Evolutionary conservation across 1,139 yeast species (phyloP).

Genomic region (Magnusiomyces magnusii): DNA sequence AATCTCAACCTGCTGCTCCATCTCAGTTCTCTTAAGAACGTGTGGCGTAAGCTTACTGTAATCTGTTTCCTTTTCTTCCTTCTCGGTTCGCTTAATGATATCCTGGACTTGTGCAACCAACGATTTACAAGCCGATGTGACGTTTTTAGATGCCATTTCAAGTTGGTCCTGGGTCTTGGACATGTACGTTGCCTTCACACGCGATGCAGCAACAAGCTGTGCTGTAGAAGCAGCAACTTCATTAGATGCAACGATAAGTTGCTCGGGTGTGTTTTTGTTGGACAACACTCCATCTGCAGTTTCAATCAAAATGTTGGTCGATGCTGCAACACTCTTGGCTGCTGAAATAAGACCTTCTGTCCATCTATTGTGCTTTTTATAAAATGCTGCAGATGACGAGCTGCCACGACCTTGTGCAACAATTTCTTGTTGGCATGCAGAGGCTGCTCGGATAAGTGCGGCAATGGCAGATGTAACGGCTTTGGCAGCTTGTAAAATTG

Average conservation of each 20-base stretch:
- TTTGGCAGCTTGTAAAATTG: slow-evolving; percentile 69
- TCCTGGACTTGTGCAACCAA: slow-evolving; percentile 65
- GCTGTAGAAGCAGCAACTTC: slow-evolving; percentile 94
- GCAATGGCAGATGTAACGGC: slow-evolving; percentile 78
- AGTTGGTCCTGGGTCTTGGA: slow-evolving; percentile 71
- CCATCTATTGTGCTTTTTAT: slow-evolving; percentile 87
- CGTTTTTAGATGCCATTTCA: slow-evolving; percentile 62
- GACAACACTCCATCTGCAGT: slow-evolving; percentile 81
- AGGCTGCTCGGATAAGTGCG: slow-evolving; percentile 63
- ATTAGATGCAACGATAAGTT: slow-evolving; percentile 81
- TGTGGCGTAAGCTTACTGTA: slow-evolving; percentile 64
- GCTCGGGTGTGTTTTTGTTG: slow-evolving; percentile 61
- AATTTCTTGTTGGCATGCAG: slow-evolving; percentile 77
- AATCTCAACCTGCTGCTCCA: slow-evolving; percentile 93
- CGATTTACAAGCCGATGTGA: slow-evolving; percentile 64
- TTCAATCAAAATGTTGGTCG: slow-evolving; percentile 70
- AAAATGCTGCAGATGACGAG: slow-evolving; percentile 64
- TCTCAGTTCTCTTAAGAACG: slow-evolving; percentile 79
- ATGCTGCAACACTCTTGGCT: slow-evolving; percentile 79
- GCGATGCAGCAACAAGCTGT: slow-evolving; percentile 85
- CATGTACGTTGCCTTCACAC: slow-evolving; percentile 74
- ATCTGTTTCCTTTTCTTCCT: slow-evolving; percentile 44
- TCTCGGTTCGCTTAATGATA: slow-evolving; percentile 39
- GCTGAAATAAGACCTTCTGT: slow-evolving; percentile 92
- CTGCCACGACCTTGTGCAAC: slow-evolving; percentile 65